Percentiles rank a stretch among this genome's conserved stretches.
Evolutionary conservation across 306 rosid species (phyloP).

Genomic region (Carpinus viminea): DNA sequence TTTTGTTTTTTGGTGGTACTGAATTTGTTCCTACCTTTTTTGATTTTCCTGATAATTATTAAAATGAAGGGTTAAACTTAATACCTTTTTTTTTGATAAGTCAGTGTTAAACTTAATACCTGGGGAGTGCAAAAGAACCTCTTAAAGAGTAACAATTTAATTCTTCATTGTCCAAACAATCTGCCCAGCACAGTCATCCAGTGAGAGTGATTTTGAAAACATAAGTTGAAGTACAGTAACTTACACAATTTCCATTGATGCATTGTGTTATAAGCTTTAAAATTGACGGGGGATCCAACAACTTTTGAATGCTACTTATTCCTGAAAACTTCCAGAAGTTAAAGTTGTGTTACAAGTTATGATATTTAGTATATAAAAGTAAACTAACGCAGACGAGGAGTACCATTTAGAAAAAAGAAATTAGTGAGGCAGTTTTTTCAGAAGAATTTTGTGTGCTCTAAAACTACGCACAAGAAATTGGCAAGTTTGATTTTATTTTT

Average conservation of each 20-base stretch:
- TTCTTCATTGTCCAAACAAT: no score
- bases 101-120: background rate
- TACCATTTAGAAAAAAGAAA: background rate
- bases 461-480: background rate
- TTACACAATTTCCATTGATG: no score
- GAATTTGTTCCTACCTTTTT: background rate
- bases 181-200: no score
- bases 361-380: background rate
- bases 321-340: constrained; percentile 4
- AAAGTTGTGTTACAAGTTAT: background rate
- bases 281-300: no score
- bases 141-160: no score
- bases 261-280: no score
- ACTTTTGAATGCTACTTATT: background rate
- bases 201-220: no score
- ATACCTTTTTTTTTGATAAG: no score
- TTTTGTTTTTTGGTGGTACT: background rate
- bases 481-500: background rate
- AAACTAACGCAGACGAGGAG: background rate
- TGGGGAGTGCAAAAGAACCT: background rate
- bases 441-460: background rate
- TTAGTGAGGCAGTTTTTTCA: background rate
- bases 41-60: background rate
- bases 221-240: no score
- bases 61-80: background rate